Evolutionary conservation across 306 rosid genomes (phyloP).

Genomic region (Psophocarpus tetragonolobus): DNA sequence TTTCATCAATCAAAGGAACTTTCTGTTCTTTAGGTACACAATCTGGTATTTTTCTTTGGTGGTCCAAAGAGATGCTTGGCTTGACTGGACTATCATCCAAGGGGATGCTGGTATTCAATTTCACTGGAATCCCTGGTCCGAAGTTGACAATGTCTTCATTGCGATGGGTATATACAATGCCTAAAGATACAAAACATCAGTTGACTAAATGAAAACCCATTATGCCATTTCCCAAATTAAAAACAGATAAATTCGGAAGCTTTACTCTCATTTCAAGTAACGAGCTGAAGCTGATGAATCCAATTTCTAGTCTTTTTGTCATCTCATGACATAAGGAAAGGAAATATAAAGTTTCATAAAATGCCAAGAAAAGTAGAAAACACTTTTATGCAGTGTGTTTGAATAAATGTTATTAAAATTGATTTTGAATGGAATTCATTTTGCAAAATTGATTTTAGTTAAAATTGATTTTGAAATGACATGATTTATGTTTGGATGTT

Average conservation of each 20-base stretch:
- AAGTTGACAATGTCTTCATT: slow-evolving; percentile 78
- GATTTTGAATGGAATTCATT: too few relatives aligned
- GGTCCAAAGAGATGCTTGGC: slow-evolving; percentile 28
- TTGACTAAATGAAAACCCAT: background rate
- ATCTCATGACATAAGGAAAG: background rate
- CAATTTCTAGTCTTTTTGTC: slow-evolving; percentile 5
- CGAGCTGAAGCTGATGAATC: background rate
- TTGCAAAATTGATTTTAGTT: too few relatives aligned
- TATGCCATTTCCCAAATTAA: background rate
- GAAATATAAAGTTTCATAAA: slow-evolving; percentile 7
- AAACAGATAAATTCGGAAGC: background rate
- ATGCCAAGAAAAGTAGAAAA: background rate
- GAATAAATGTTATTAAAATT: too few relatives aligned
- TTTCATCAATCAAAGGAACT: slow-evolving; percentile 42
- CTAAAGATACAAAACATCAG: slow-evolving; percentile 40
- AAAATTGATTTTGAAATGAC: too few relatives aligned
- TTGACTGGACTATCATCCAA: slow-evolving; percentile 31
- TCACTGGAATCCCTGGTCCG: slow-evolving; percentile 50
- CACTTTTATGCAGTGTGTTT: too few relatives aligned
- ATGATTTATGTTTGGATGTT: too few relatives aligned
- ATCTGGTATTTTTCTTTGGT: slow-evolving; percentile 40
- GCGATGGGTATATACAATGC: slow-evolving; percentile 81
- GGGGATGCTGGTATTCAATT: slow-evolving; percentile 28
- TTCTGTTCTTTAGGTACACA: slow-evolving; percentile 32
- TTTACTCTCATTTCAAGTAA: slow-evolving; percentile 20